phyloP scores from a whole-genome alignment of 208 protist species.

The Porcisia hertigi region DNA sequence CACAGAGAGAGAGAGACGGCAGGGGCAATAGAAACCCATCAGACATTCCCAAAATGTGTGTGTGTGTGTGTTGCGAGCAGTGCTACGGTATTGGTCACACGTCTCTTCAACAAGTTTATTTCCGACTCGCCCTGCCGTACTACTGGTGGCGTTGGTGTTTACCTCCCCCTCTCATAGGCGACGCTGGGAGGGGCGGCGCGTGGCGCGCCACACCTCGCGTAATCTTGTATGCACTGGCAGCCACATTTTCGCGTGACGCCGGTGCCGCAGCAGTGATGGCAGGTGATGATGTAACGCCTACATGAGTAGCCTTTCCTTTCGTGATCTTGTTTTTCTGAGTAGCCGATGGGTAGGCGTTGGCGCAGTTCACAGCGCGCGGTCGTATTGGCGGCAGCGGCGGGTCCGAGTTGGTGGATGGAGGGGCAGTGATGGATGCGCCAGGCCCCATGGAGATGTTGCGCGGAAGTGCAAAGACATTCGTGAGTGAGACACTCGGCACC shows the following conservation, averaged over 20 bases:
- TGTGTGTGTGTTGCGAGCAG: neutral
- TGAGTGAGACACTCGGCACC: neutral
- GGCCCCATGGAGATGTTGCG: slow-evolving; percentile 2
- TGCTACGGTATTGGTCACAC: neutral
- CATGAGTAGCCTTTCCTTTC: neutral
- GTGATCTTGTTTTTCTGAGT: neutral
- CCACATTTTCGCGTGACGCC: neutral
- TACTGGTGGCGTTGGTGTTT: neutral
- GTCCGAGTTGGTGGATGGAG: neutral
- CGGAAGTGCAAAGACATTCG: slow-evolving; percentile 16
- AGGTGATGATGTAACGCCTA: neutral
- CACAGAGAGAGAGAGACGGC: neutral
- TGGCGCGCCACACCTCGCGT: neutral
- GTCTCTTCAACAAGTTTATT: no score
- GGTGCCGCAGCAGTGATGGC: neutral
- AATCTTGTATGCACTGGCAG: neutral
- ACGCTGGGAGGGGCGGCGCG: slow-evolving; percentile 6
- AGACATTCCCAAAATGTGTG: neutral
- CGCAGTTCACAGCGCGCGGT: neutral
- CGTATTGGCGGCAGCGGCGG: slow-evolving; percentile 1
- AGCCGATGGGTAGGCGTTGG: neutral
- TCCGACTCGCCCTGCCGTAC: neutral
- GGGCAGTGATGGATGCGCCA: neutral
- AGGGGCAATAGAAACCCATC: neutral
- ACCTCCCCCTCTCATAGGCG: neutral